Conservation (phyloP, 148 eudicot genomes). For the Arctostaphylos glauca region DNA sequence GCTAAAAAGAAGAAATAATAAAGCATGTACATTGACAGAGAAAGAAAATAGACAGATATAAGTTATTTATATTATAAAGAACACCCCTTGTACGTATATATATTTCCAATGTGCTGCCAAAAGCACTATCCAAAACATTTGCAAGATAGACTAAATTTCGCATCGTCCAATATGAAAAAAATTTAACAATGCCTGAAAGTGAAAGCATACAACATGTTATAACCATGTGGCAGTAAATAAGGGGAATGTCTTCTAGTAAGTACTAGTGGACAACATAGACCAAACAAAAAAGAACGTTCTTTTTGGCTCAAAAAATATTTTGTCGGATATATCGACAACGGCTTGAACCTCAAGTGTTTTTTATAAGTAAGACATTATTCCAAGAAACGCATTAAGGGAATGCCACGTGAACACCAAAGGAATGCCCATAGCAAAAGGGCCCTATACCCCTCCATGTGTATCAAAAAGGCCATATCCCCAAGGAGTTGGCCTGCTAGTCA, state of each 20-base stretch:
- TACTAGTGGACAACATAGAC: not conserved
- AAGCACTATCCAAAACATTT: not conserved
- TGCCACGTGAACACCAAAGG: not conserved
- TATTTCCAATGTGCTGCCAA: not conserved
- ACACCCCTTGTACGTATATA: not conserved
- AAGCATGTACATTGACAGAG: constrained; percentile 4
- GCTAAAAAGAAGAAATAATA: not conserved
- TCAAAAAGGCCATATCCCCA: not conserved
- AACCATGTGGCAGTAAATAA: not conserved
- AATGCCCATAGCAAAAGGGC: not conserved
- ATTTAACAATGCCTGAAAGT: not conserved
- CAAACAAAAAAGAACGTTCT: not conserved
- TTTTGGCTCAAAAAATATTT: not conserved
- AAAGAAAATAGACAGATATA: not conserved
- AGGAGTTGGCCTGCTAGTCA: no score
- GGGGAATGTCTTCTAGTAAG: not conserved
- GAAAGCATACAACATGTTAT: not conserved
- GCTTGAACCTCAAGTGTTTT: not conserved
- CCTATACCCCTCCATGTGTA: not conserved
- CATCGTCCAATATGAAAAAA: not conserved
- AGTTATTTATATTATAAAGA: not conserved
- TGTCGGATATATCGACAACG: not conserved
- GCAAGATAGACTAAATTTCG: not conserved
- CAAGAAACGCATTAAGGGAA: no score
- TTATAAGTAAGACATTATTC: not conserved